phyloP scores from a whole-genome alignment of 352 stramenopile species.

The Phytophthora parvispora region DNA sequence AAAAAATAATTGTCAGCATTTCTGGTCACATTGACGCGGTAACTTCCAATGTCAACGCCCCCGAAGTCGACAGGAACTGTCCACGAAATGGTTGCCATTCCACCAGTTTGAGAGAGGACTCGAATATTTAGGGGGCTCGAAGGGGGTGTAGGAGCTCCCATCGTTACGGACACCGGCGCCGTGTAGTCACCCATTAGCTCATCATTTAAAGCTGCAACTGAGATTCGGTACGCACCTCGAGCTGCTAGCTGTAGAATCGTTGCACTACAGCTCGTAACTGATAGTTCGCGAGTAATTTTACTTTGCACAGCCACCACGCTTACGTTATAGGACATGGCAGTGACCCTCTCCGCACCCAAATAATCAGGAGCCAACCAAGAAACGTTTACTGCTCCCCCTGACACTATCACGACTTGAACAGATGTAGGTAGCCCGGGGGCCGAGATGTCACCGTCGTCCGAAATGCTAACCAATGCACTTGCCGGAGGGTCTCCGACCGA shows the following conservation, averaged over 20 bases:
- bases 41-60: slow-evolving; percentile 42
- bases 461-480: slow-evolving; percentile 44
- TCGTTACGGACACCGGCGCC: slow-evolving; percentile 15
- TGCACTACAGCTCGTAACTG: slow-evolving; percentile 15
- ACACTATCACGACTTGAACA: slow-evolving; percentile 21
- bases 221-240: slow-evolving; percentile 41
- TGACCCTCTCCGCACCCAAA: slow-evolving; percentile 38
- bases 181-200: slow-evolving; percentile 30
- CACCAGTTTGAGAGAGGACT: slow-evolving; percentile 45
- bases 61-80: slow-evolving; percentile 49
- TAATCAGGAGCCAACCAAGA: slow-evolving; percentile 47
- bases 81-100: slow-evolving; percentile 58
- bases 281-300: slow-evolving; percentile 13
- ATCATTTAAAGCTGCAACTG: slow-evolving; percentile 37
- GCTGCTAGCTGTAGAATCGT: slow-evolving; percentile 37
- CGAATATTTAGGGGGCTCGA: slow-evolving; percentile 30
- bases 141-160: slow-evolving; percentile 37
- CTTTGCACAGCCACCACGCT: slow-evolving; percentile 25
- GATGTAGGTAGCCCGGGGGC: slow-evolving; percentile 33
- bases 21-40: slow-evolving; percentile 37
- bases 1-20: not conserved
- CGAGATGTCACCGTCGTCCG: slow-evolving; percentile 64
- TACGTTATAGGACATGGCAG: slow-evolving; percentile 39
- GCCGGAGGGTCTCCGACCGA: slow-evolving; percentile 8
- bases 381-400: slow-evolving; percentile 41